Percentiles rank a stretch among this genome's conserved stretches.
These are phyloP conservation scores for Allium cepa DNA, from an alignment of 106 monocot genomes.

Conservation along the genomic window DNA sequence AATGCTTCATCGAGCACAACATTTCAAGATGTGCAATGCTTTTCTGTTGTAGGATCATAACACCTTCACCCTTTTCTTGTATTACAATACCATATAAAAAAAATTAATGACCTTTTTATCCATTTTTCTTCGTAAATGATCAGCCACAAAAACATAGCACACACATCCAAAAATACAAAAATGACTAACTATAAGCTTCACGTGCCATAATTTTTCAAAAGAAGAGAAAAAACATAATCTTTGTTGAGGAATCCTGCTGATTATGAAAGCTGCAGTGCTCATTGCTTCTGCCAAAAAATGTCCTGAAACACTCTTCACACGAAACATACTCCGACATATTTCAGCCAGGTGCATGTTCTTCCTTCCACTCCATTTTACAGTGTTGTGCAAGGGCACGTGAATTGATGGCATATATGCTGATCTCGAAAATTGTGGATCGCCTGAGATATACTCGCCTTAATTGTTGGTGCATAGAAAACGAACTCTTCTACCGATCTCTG, in stretches of 20 bases:
- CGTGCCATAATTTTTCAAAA: background rate
- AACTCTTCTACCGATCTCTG: too few relatives aligned
- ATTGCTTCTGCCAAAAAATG: background rate
- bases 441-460: too few relatives aligned
- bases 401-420: too few relatives aligned
- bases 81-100: background rate
- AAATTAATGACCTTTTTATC: background rate
- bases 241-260: background rate
- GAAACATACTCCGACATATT: background rate
- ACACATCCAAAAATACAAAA: background rate
- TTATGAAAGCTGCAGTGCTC: background rate
- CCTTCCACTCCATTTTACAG: too few relatives aligned
- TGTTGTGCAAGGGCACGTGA: too few relatives aligned
- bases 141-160: background rate
- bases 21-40: background rate
- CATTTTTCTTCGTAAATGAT: slow-evolving; percentile 1
- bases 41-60: background rate
- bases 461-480: too few relatives aligned
- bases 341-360: too few relatives aligned
- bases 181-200: background rate
- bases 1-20: slow-evolving; percentile 1
- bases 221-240: background rate
- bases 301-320: too few relatives aligned
- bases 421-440: too few relatives aligned
- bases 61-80: slow-evolving; percentile 8